A percentile compares a stretch with the other conserved stretches of the same genome.
Conservation (phyloP, 129 eudicot genomes). For the Pittosporum tobira region DNA sequence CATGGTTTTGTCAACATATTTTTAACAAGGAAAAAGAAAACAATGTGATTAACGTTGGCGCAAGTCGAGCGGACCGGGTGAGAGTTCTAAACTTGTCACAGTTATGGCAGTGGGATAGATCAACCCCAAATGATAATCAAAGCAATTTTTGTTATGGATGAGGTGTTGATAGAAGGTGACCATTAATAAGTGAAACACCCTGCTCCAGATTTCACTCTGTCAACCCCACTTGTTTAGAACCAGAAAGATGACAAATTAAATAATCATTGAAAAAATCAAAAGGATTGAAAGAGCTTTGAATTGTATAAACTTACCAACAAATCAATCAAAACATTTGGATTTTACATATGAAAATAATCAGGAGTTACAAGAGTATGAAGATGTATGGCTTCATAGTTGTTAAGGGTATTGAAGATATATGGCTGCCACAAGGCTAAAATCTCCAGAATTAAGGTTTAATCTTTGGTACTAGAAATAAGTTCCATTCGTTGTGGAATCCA, state of each 20-base stretch:
- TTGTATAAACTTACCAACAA: background rate
- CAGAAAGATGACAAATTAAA: background rate
- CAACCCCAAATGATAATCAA: background rate
- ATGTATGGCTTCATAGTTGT: too few relatives aligned
- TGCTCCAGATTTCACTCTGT: background rate
- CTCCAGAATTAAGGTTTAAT: too few relatives aligned
- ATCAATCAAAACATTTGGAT: background rate
- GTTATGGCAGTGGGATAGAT: constrained; percentile 9
- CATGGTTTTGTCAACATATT: background rate
- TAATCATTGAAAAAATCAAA: background rate
- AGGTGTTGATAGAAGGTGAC: constrained; percentile 2
- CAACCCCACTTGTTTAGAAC: too few relatives aligned
- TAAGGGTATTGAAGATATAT: too few relatives aligned
- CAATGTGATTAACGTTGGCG: background rate
- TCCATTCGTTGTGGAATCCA: too few relatives aligned
- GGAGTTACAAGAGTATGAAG: too few relatives aligned
- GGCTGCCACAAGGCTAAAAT: too few relatives aligned
- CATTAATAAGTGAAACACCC: background rate
- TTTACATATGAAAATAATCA: background rate
- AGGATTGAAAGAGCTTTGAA: background rate
- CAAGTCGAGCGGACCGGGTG: background rate
- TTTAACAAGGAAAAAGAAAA: background rate
- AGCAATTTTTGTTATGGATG: background rate
- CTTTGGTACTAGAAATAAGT: too few relatives aligned
- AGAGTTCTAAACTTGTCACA: background rate